A percentile compares a stretch with the other conserved stretches of the same genome.
phyloP scores from a whole-genome alignment of 2,329 filamentous ascomycete species.

The Botrytis galanthina region DNA sequence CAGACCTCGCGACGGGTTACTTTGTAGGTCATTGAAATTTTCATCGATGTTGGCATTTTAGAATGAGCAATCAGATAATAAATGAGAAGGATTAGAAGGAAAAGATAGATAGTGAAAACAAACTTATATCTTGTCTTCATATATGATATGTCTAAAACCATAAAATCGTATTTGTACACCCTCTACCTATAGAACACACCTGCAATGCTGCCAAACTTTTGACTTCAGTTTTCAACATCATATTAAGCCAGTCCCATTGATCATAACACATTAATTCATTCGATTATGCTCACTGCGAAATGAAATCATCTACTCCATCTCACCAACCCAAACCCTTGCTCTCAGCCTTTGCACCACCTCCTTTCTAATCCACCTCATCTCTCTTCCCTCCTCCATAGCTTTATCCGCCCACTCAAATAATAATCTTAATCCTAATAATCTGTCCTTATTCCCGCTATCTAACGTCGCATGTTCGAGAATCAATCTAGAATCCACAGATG shows the following conservation, averaged over 20 bases:
- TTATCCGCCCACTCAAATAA: slow-evolving; percentile 67
- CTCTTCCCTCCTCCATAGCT: slow-evolving; percentile 42
- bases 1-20: too few species aligned
- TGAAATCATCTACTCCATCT: slow-evolving; percentile 22
- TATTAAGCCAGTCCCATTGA: background rate
- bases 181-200: background rate
- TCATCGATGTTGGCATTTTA: background rate
- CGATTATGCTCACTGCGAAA: background rate
- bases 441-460: slow-evolving; percentile 51
- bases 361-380: slow-evolving; percentile 52
- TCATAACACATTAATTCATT: slow-evolving; percentile 18
- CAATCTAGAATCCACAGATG: slow-evolving; percentile 61
- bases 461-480: slow-evolving; percentile 51
- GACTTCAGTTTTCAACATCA: background rate
- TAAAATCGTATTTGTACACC: background rate
- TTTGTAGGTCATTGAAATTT: background rate
- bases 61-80: background rate
- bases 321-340: slow-evolving; percentile 48
- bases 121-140: background rate
- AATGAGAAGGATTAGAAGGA: background rate
- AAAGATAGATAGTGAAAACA: background rate
- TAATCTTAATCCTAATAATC: slow-evolving; percentile 59
- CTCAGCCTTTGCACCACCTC: slow-evolving; percentile 55
- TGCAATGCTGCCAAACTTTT: background rate
- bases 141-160: background rate